phyloP scores from a whole-genome alignment of 148 eudicot genomes.

The Simmondsia chinensis region DNA sequence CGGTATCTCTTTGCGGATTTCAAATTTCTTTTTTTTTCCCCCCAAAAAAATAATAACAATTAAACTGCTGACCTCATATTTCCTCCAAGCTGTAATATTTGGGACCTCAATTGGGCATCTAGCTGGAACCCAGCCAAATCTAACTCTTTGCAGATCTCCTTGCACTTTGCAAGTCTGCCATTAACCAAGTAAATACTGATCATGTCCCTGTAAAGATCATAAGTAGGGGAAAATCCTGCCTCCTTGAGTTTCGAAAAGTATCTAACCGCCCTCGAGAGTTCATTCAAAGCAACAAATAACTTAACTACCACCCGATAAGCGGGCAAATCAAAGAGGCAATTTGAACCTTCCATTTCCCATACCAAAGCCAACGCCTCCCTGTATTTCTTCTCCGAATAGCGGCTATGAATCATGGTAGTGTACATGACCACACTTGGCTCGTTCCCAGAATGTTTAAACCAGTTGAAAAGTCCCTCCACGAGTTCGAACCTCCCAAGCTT shows the following conservation, averaged over 20 bases:
- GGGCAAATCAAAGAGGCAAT: slow-evolving; percentile 65
- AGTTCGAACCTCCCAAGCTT: slow-evolving; percentile 63
- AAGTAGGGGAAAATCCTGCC: slow-evolving; percentile 71
- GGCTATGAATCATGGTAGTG: slow-evolving; percentile 73
- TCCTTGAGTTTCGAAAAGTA: slow-evolving; percentile 77
- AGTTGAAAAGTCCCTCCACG: slow-evolving; percentile 65
- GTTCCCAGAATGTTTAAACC: slow-evolving; percentile 51
- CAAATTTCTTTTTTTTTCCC: too few species aligned
- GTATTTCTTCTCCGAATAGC: slow-evolving; percentile 30
- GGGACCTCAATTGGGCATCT: slow-evolving; percentile 39
- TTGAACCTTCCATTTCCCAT: slow-evolving; percentile 87
- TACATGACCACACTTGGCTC: slow-evolving; percentile 68
- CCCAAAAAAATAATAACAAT: too few species aligned
- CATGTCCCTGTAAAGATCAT: slow-evolving; percentile 57
- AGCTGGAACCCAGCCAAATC: slow-evolving; percentile 62
- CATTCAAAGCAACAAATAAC: slow-evolving; percentile 70
- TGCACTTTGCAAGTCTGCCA: slow-evolving; percentile 78
- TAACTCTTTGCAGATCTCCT: slow-evolving; percentile 67
- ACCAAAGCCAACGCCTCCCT: slow-evolving; percentile 76
- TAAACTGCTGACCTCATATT: slow-evolving; percentile 14
- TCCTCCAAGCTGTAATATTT: slow-evolving; percentile 38
- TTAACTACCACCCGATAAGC: slow-evolving; percentile 72
- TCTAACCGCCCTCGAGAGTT: slow-evolving; percentile 64
- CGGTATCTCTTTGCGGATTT: too few species aligned
- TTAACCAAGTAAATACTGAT: slow-evolving; percentile 39